Conservation (phyloP, 345 rosid genomes). For the Acer negundo region DNA sequence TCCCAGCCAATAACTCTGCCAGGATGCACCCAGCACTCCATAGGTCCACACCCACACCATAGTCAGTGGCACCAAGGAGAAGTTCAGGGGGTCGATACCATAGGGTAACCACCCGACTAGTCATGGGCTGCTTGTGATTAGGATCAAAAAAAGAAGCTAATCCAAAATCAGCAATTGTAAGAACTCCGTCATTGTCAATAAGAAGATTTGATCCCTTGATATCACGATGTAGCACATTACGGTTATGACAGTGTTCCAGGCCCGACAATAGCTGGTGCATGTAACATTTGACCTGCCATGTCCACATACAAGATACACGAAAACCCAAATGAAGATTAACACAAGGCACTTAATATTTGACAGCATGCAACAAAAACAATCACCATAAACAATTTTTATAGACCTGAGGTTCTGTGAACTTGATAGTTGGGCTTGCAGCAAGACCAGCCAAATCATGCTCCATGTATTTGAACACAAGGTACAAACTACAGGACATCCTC, state of each 20-base stretch:
- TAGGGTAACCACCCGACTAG: slow-evolving; percentile 80
- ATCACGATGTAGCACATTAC: slow-evolving; percentile 75
- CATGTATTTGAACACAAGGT: slow-evolving; percentile 76
- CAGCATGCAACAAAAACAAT: neutral
- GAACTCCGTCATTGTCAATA: slow-evolving; percentile 68
- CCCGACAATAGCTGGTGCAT: slow-evolving; percentile 72
- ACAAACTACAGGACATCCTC: slow-evolving; percentile 84
- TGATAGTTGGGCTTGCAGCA: slow-evolving; percentile 68
- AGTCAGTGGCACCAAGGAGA: slow-evolving; percentile 88
- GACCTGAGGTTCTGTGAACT: slow-evolving; percentile 76
- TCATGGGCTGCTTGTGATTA: slow-evolving; percentile 81
- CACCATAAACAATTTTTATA: neutral
- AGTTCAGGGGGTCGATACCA: slow-evolving; percentile 94
- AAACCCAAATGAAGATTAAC: neutral
- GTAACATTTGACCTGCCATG: slow-evolving; percentile 70
- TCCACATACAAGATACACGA: neutral
- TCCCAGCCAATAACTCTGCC: slow-evolving; percentile 75
- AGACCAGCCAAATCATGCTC: slow-evolving; percentile 88
- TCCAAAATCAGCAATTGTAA: slow-evolving; percentile 85
- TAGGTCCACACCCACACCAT: slow-evolving; percentile 73
- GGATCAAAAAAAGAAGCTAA: slow-evolving; percentile 80
- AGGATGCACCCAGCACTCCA: slow-evolving; percentile 93
- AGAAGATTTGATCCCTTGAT: slow-evolving; percentile 89
- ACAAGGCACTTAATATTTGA: neutral
- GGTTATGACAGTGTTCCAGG: slow-evolving; percentile 75